Evolutionary conservation across 2,329 filamentous ascomycete genomes (phyloP).

Genomic region (Aspergillus pseudoglaucus): DNA sequence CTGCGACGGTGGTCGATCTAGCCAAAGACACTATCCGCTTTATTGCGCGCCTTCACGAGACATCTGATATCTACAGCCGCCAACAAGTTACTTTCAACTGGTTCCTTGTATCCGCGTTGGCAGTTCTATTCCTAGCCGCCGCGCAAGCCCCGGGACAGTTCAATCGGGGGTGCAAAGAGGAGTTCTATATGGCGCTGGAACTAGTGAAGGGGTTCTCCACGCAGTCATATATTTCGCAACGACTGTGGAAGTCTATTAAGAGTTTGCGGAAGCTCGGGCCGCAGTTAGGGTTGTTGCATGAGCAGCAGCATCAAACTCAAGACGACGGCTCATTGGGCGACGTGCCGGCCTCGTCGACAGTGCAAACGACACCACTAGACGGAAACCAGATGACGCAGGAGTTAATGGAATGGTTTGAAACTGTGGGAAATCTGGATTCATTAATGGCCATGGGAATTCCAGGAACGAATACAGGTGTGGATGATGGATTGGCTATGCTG

Average conservation of each 20-base stretch:
- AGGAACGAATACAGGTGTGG: slow-evolving; percentile 11
- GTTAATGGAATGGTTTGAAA: slow-evolving; percentile 56
- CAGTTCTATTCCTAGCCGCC: slow-evolving; percentile 57
- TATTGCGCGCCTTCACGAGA: slow-evolving; percentile 54
- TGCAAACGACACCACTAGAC: slow-evolving; percentile 40
- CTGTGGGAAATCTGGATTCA: slow-evolving; percentile 49
- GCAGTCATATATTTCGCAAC: slow-evolving; percentile 54
- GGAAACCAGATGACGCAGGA: slow-evolving; percentile 54
- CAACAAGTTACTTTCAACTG: slow-evolving; percentile 61
- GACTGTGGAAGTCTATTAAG: slow-evolving; percentile 57
- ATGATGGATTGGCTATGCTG: slow-evolving; percentile 34
- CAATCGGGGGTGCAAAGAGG: slow-evolving; percentile 50
- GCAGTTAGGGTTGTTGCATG: slow-evolving; percentile 48
- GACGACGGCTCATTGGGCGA: background rate
- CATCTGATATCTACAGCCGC: slow-evolving; percentile 54
- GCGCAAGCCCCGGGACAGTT: slow-evolving; percentile 57
- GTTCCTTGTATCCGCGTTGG: slow-evolving; percentile 57
- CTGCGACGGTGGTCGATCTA: slow-evolving; percentile 59
- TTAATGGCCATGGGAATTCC: slow-evolving; percentile 27
- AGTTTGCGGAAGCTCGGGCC: slow-evolving; percentile 55
- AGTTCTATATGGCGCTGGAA: slow-evolving; percentile 60
- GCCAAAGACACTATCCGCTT: slow-evolving; percentile 59
- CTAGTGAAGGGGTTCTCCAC: slow-evolving; percentile 56
- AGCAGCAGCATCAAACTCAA: background rate
- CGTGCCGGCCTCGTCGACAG: slow-evolving; percentile 36